phyloP scores from a whole-genome alignment of 2,329 filamentous ascomycete genomes.

The Aspergillus costaricaensis region DNA sequence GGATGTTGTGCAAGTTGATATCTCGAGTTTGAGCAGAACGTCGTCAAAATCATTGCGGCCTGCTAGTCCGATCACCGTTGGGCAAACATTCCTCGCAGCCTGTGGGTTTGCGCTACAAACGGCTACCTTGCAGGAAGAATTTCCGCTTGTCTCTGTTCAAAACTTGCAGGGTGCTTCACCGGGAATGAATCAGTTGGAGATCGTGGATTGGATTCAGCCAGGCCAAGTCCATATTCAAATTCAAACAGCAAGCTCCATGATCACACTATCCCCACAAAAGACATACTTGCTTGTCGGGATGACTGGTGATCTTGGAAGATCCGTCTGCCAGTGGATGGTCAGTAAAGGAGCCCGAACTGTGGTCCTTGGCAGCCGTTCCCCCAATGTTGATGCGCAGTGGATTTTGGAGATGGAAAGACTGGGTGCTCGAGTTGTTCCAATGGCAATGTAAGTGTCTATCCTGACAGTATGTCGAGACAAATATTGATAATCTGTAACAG shows the following conservation, averaged over 20 bases:
- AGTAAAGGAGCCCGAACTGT: conserved; percentile 1
- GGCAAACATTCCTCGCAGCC: neutral
- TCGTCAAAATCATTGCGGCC: neutral
- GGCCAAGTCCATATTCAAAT: neutral
- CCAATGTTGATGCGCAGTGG: conserved; percentile 1
- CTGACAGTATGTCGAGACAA: neutral
- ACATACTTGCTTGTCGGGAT: conserved; percentile 5
- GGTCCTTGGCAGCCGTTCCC: conserved; percentile 2
- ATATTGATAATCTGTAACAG: neutral
- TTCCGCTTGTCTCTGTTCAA: neutral
- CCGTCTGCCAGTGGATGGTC: conserved; percentile 7
- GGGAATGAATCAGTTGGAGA: neutral
- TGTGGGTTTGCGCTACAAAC: conserved; percentile 4
- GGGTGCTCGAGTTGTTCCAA: neutral
- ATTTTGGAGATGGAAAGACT: conserved; percentile 1
- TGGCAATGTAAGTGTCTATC: neutral
- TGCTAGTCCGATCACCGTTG: neutral
- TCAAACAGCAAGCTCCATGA: conserved; percentile 4
- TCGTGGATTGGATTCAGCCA: neutral
- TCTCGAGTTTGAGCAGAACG: neutral
- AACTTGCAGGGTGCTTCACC: neutral
- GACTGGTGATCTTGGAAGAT: conserved; percentile 3
- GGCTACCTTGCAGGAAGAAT: neutral
- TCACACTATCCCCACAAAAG: neutral
- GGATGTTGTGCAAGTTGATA: neutral